These are phyloP conservation scores for Apiotrichum gamsii DNA, from an alignment of 1,284 basidiomycete species.

Conservation along the genomic window DNA sequence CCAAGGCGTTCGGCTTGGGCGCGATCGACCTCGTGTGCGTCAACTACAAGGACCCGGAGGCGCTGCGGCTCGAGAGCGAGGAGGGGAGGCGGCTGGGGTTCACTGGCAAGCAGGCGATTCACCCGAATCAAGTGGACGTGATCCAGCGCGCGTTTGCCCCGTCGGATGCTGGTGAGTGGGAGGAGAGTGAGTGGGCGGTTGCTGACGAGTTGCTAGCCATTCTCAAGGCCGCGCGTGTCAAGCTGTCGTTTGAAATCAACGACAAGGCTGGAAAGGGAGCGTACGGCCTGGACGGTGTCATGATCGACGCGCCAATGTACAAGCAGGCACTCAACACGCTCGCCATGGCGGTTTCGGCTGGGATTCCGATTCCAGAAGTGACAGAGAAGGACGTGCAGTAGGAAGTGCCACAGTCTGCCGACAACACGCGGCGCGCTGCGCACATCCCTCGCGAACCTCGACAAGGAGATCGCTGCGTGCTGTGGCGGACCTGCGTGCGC, in stretches of 20 bases:
- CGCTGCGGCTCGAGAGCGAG: constrained; percentile 66
- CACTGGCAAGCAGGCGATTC: constrained; percentile 93
- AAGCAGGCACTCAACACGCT: constrained; percentile 65
- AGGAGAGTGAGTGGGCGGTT: neutral
- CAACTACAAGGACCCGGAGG: constrained; percentile 70
- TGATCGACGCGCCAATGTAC: constrained; percentile 91
- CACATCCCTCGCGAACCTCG: too few species aligned
- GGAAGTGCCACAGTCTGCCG: too few species aligned
- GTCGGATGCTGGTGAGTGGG: constrained; percentile 56
- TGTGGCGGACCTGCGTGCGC: too few species aligned
- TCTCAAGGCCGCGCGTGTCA: constrained; percentile 65
- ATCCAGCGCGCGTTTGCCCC: constrained; percentile 79
- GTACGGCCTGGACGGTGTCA: constrained; percentile 61
- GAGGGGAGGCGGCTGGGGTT: constrained; percentile 75
- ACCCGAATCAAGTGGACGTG: constrained; percentile 73
- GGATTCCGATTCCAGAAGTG: constrained; percentile 55
- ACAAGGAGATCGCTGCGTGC: too few species aligned
- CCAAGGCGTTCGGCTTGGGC: constrained; percentile 74
- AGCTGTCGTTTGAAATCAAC: constrained; percentile 37
- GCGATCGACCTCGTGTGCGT: constrained; percentile 94
- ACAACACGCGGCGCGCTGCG: too few species aligned
- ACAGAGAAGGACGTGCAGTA: constrained; percentile 17
- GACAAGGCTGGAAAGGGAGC: constrained; percentile 53
- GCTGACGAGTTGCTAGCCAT: constrained; percentile 57
- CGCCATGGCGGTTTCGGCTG: constrained; percentile 58